Conservation (phyloP, 2,329 filamentous ascomycete genomes). For the Botryosphaeria dothidea region DNA sequence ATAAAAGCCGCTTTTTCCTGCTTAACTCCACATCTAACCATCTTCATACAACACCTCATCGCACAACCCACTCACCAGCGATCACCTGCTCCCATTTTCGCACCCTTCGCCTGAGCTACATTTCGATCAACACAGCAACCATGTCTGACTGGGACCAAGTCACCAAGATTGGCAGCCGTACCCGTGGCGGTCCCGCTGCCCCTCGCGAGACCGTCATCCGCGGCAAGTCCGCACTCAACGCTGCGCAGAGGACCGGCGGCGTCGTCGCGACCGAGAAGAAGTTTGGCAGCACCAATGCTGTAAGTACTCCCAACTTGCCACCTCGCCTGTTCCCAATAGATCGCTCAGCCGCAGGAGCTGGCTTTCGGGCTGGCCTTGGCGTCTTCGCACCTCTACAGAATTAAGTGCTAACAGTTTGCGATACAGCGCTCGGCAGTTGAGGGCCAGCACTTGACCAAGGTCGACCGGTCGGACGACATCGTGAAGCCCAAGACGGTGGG, state of each 20-base stretch:
- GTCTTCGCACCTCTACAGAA: neutral
- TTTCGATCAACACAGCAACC: conserved; percentile 28
- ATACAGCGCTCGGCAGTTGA: conserved; percentile 57
- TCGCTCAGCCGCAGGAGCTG: neutral
- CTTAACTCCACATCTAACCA: conserved; percentile 1
- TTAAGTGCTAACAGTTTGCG: conserved; percentile 42
- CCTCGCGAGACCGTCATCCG: conserved; percentile 86
- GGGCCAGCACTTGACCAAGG: conserved; percentile 95
- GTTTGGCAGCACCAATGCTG: conserved; percentile 72
- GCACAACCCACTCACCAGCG: neutral
- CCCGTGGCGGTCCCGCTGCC: conserved; percentile 64
- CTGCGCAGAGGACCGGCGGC: conserved; percentile 77
- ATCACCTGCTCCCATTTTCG: neutral
- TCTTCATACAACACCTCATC: neutral
- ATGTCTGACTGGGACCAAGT: conserved; percentile 83
- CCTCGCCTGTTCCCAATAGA: neutral
- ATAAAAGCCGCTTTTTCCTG: conserved; percentile 16
- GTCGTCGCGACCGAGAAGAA: conserved; percentile 93
- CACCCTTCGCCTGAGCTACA: neutral
- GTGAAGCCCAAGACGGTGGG: conserved; percentile 91
- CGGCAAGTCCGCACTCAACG: conserved; percentile 82
- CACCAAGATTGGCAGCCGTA: conserved; percentile 93
- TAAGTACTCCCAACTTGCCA: conserved; percentile 51
- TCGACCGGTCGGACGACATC: conserved; percentile 96
- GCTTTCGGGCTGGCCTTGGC: neutral